Evolutionary conservation across 345 rosid species (phyloP), one percentile per base, ranked within the genome.

Genomic region (Hibiscus tridactylites): DNA sequence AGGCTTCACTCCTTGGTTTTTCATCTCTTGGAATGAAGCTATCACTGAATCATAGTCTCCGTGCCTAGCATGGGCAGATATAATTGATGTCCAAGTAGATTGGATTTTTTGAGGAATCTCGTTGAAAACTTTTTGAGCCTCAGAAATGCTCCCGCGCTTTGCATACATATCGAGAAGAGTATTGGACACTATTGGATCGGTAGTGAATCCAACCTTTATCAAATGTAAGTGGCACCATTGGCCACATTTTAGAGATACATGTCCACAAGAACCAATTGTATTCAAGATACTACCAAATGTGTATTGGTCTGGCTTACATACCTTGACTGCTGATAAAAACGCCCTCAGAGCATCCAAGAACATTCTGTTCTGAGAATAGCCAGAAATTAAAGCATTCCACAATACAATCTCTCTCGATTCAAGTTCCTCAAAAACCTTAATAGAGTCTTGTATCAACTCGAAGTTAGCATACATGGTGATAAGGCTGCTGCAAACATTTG

Each of bases 401-500:
- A 28, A 57, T 3, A 9, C 61, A 21, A 57, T 21, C 6, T 24
- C 61, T 57, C 13, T 57, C 5, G 61, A 57, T 57, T 57, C 15
- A 9, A 57, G 61, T 57, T 57, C 31, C 31, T 57, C 31, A 21
- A 57, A 57, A 57, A 57, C 61, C 61, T 24, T 57, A 21, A 57
- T 24, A 21, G 61, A 57, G 61, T 57, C 61, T 57, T 57, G 61
- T 57, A 57, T 24, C 61, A 21, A 10, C 61, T 78, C 78, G 56
- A 94, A 90, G 76, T 85, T 87, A 37, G 93, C 90, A 75, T 94
- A 91, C 97, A 91, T 90, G 71, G 97, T 87, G 68, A 90, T 88
- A 53, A 94, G 82, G 77, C 96, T 84, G 68, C 86, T 90, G 46
- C 86, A 83, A 65, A 91, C 88, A 76, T 78, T 88, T 68, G 71